Evolutionary conservation across 805 yeast genomes (phyloP).

Genomic region (Ogataea chonburiensis): DNA sequence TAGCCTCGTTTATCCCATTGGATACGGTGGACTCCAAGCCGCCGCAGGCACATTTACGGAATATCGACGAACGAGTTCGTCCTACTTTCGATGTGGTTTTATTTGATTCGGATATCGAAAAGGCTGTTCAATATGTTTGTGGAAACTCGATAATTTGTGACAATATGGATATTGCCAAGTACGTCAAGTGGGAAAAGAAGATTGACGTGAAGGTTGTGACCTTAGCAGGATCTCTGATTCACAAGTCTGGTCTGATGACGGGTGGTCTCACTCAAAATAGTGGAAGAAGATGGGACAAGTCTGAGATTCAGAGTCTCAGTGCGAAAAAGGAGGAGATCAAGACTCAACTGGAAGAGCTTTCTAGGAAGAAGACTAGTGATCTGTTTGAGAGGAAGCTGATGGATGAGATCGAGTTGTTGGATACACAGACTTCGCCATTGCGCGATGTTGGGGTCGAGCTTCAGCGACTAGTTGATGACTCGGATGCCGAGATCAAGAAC

Average conservation of each 20-base stretch:
- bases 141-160: slow-evolving; percentile 81
- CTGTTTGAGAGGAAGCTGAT: slow-evolving; percentile 54
- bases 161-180: slow-evolving; percentile 61
- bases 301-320: slow-evolving; percentile 55
- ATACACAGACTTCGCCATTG: slow-evolving; percentile 32
- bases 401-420: slow-evolving; percentile 52
- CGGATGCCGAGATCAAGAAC: slow-evolving; percentile 48
- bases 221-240: slow-evolving; percentile 79
- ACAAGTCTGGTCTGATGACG: slow-evolving; percentile 86
- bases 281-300: slow-evolving; percentile 70
- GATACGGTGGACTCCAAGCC: slow-evolving; percentile 66
- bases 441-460: slow-evolving; percentile 29
- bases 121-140: slow-evolving; percentile 77
- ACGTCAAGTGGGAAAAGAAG: slow-evolving; percentile 63
- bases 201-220: slow-evolving; percentile 70
- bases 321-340: slow-evolving; percentile 51
- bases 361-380: slow-evolving; percentile 49
- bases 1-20: slow-evolving; percentile 84
- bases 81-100: slow-evolving; percentile 76
- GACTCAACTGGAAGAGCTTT: slow-evolving; percentile 42
- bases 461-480: slow-evolving; percentile 31
- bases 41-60: slow-evolving; percentile 53
- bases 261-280: slow-evolving; percentile 69
- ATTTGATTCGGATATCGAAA: slow-evolving; percentile 64
- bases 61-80: slow-evolving; percentile 50